Evolutionary conservation across 2,329 filamentous ascomycete genomes (phyloP).

Genomic region (Pseudogymnoascus sp.): DNA sequence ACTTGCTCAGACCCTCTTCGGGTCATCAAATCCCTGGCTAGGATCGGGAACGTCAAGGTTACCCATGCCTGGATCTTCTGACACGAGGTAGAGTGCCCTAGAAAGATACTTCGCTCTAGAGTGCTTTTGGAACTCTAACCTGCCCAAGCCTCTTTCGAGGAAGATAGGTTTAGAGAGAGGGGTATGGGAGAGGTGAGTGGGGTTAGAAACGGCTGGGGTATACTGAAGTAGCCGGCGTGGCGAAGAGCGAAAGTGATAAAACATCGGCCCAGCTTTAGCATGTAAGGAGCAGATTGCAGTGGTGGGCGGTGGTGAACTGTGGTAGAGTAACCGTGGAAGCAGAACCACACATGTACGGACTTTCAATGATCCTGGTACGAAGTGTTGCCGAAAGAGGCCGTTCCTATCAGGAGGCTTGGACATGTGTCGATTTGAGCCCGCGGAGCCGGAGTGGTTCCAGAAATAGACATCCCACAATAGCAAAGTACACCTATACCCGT

Average conservation of each 20-base stretch:
- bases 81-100: slow-evolving; percentile 19
- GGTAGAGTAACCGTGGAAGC: background rate
- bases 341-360: background rate
- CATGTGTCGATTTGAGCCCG: slow-evolving; percentile 8
- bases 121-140: slow-evolving; percentile 8
- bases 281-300: background rate
- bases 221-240: background rate
- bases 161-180: background rate
- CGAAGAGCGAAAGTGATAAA: slow-evolving; percentile 1
- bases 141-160: slow-evolving; percentile 1
- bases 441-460: background rate
- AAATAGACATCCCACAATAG: background rate
- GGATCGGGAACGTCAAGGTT: slow-evolving; percentile 21
- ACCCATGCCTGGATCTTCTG: slow-evolving; percentile 27
- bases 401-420: background rate
- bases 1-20: slow-evolving; percentile 6
- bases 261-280: slow-evolving; percentile 3
- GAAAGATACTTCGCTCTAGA: background rate
- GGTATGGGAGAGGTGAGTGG: background rate
- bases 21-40: slow-evolving; percentile 20
- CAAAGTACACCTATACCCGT: background rate
- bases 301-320: background rate
- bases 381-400: slow-evolving; percentile 4
- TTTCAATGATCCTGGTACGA: slow-evolving; percentile 1
- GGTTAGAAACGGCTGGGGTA: background rate